These are phyloP conservation scores for Dendrobium catenatum DNA, from an alignment of 106 monocot genomes.

Conservation along the genomic window DNA sequence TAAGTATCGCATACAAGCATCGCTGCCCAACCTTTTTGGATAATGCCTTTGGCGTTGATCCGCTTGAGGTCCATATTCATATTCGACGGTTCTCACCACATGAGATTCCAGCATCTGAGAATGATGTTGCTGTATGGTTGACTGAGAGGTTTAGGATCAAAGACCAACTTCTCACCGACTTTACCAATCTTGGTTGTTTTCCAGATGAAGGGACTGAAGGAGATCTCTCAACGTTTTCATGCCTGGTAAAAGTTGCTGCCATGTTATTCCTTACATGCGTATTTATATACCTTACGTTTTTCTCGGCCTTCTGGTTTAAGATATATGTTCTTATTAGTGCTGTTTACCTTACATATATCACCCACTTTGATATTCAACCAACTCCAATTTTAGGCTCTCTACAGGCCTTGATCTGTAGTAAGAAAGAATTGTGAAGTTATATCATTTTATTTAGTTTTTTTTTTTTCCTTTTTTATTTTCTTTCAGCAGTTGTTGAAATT, in stretches of 20 bases:
- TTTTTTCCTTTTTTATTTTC: background rate
- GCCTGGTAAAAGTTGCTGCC: constrained; percentile 29
- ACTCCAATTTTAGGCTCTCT: constrained; percentile 31
- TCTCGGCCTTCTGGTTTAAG: constrained; percentile 76
- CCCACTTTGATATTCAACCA: constrained; percentile 56
- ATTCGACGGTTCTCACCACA: constrained; percentile 30
- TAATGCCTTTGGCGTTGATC: constrained; percentile 74
- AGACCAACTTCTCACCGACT: constrained; percentile 64
- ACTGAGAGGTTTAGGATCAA: constrained; percentile 76
- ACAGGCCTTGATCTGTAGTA: constrained; percentile 15
- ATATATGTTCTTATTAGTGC: constrained; percentile 53
- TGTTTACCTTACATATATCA: constrained; percentile 54
- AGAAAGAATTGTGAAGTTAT: constrained; percentile 22
- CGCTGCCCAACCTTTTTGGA: constrained; percentile 63
- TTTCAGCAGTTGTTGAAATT: background rate
- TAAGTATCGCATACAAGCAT: constrained; percentile 85
- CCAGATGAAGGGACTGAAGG: constrained; percentile 66
- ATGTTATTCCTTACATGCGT: constrained; percentile 33
- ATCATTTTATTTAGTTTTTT: background rate
- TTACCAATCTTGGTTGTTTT: constrained; percentile 46
- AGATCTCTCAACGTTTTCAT: constrained; percentile 40
- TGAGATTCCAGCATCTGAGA: constrained; percentile 52
- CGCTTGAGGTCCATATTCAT: constrained; percentile 87
- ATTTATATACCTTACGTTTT: constrained; percentile 47
- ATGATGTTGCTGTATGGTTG: constrained; percentile 64